These are phyloP conservation scores for Trichosporon sp. DNA, from an alignment of 1,284 basidiomycete species.

Conservation along the genomic window DNA sequence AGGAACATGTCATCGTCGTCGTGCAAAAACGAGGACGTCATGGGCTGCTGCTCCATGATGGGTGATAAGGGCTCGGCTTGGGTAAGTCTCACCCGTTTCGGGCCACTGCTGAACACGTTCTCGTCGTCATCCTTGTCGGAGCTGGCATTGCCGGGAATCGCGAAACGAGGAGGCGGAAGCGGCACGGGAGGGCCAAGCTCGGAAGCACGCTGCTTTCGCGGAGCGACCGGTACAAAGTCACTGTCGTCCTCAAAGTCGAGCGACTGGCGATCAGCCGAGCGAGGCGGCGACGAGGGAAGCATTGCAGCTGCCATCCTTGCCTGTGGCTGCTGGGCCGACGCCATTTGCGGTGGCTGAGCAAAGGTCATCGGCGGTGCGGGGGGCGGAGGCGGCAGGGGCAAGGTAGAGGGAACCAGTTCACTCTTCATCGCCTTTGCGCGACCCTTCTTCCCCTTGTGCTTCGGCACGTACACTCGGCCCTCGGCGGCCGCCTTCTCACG, in stretches of 20 bases:
- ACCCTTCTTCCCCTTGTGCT: constrained; percentile 54
- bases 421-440: constrained; percentile 31
- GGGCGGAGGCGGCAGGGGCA: constrained; percentile 12
- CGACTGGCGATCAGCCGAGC: not conserved
- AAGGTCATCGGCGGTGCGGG: constrained; percentile 12
- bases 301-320: constrained; percentile 16
- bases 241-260: constrained; percentile 45
- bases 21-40: constrained; percentile 29
- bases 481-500: constrained; percentile 50
- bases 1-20: constrained; percentile 48
- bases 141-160: not conserved
- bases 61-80: constrained; percentile 43
- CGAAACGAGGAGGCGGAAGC: constrained; percentile 32
- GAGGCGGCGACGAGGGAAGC: constrained; percentile 22
- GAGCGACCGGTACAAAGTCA: constrained; percentile 42
- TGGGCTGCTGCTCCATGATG: constrained; percentile 35
- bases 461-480: constrained; percentile 49
- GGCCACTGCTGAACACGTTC: constrained; percentile 41
- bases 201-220: not conserved
- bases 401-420: not conserved
- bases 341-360: constrained; percentile 23
- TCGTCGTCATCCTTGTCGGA: constrained; percentile 42
- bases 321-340: not conserved
- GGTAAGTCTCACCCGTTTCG: constrained; percentile 43
- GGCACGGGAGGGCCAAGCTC: not conserved